Percentiles rank a stretch among this genome's conserved stretches.
These are phyloP conservation scores for Fragaria iinumae DNA, from an alignment of 306 rosid genomes.

Conservation along the genomic window DNA sequence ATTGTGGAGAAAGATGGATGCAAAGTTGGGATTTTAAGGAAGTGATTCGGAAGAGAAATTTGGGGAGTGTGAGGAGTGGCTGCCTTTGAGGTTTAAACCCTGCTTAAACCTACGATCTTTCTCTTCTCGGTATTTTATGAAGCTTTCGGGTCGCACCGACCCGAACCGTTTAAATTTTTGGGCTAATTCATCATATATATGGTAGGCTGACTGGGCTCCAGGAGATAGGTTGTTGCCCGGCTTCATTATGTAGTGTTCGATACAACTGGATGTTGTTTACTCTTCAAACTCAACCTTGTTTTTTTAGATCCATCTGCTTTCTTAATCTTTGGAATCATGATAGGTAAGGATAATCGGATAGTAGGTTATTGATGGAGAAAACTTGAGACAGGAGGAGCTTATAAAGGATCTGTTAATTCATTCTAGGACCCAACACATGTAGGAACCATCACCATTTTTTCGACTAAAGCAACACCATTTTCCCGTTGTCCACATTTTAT, in stretches of 20 bases:
- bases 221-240: no score
- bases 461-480: not conserved
- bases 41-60: conserved; percentile 7
- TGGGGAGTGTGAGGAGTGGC: conserved; percentile 28
- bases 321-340: no score
- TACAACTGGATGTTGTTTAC: no score
- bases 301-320: no score
- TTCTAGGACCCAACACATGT: not conserved
- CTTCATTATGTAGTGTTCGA: no score
- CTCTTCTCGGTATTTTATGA: not conserved
- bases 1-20: not conserved
- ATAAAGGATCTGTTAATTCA: not conserved
- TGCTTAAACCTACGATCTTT: conserved; percentile 53
- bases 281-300: no score
- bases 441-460: not conserved
- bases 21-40: not conserved
- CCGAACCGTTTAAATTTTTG: not conserved
- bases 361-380: not conserved
- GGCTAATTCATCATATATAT: no score
- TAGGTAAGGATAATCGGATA: no score
- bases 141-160: not conserved
- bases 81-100: conserved; percentile 55
- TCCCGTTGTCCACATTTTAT: not conserved
- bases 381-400: not conserved
- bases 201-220: no score